Percentiles rank a stretch among this genome's conserved stretches.
phyloP scores from a whole-genome alignment of 2,329 filamentous ascomycete genomes.

The Elsinoe australis region DNA sequence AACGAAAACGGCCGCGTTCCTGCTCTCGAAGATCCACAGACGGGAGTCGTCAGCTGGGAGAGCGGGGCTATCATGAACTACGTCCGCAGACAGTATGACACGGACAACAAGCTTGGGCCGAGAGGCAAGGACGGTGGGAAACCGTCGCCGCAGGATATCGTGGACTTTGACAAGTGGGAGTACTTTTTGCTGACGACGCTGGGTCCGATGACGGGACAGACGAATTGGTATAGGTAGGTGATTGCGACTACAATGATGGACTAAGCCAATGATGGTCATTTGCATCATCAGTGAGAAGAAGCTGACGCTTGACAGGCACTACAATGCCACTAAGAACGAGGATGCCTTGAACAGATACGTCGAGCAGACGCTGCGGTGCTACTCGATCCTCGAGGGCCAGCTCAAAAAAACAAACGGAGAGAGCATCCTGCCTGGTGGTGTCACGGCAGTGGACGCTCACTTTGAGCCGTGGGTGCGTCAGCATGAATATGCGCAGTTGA shows the following conservation, averaged over 20 bases:
- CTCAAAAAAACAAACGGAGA: slow-evolving; percentile 33
- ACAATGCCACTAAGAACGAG: slow-evolving; percentile 35
- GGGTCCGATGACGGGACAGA: slow-evolving; percentile 37
- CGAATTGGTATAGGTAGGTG: slow-evolving; percentile 19
- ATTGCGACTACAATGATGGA: not conserved
- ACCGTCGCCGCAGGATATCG: slow-evolving; percentile 31
- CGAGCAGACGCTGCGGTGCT: slow-evolving; percentile 37
- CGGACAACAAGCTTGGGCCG: slow-evolving; percentile 33
- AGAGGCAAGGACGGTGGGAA: slow-evolving; percentile 22
- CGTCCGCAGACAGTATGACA: slow-evolving; percentile 39
- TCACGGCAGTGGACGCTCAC: slow-evolving; percentile 37
- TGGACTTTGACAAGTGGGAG: slow-evolving; percentile 39
- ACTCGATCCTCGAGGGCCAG: slow-evolving; percentile 37
- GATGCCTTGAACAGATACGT: slow-evolving; percentile 36
- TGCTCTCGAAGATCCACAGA: slow-evolving; percentile 41
- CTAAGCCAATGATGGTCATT: too few relatives aligned
- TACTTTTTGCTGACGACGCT: slow-evolving; percentile 38
- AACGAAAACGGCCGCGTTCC: slow-evolving; percentile 41
- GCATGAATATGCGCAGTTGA: slow-evolving; percentile 34
- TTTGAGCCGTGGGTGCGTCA: slow-evolving; percentile 38
- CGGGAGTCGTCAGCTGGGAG: slow-evolving; percentile 42
- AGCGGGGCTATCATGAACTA: slow-evolving; percentile 46
- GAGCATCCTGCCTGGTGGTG: slow-evolving; percentile 33
- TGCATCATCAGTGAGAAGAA: too few relatives aligned
- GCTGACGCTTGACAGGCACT: slow-evolving; percentile 24